A percentile compares a stretch with the other conserved stretches of the same genome.
These are phyloP conservation scores for Prunus salicina DNA, from an alignment of 306 rosid species.

Conservation along the genomic window DNA sequence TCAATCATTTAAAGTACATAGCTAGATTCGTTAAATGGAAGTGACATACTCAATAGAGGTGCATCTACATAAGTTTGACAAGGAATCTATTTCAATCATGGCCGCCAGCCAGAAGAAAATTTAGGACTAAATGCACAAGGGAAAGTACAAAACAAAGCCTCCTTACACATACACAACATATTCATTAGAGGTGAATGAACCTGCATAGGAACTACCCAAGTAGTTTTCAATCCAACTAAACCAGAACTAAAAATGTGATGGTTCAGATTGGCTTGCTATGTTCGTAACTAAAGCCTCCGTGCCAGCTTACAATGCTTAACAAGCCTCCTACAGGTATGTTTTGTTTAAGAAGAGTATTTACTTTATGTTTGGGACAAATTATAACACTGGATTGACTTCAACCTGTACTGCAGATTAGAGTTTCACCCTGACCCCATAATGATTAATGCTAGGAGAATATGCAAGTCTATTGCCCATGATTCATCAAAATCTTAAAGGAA, in stretches of 20 bases:
- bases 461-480: not conserved
- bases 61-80: not conserved
- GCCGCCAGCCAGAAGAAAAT: not conserved
- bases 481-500: not conserved
- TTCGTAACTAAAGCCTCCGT: not conserved
- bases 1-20: conserved; percentile 21
- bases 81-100: not conserved
- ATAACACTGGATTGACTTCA: not conserved
- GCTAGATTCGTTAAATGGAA: not conserved
- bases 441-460: not conserved
- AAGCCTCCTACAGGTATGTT: not conserved
- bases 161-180: not conserved
- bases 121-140: not conserved
- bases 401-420: not conserved
- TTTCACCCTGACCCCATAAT: not conserved
- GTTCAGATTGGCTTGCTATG: not conserved
- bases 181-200: not conserved
- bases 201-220: not conserved
- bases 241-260: not conserved
- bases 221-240: not conserved
- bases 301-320: not conserved
- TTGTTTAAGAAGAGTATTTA: not conserved
- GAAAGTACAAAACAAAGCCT: not conserved
- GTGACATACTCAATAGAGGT: not conserved
- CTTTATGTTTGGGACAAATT: not conserved